Evolutionary conservation across 2,329 filamentous ascomycete species (phyloP).

Genomic region (Aspergillus intermedius): DNA sequence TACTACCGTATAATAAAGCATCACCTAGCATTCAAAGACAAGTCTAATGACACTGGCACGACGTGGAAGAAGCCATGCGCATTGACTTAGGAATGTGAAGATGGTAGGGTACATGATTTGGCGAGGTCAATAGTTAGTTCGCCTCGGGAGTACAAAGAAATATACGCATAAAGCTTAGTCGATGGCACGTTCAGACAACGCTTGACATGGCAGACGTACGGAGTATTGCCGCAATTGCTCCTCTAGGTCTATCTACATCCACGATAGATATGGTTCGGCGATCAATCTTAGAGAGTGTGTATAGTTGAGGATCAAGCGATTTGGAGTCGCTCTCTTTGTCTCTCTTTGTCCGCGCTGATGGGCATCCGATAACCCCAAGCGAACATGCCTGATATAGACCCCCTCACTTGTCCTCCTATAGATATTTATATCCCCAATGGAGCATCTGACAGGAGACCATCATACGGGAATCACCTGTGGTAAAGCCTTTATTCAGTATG

Average conservation of each 20-base stretch:
- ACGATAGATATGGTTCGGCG: background rate
- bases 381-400: background rate
- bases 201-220: background rate
- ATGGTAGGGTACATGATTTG: background rate
- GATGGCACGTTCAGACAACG: background rate
- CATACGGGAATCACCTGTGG: too few relatives aligned
- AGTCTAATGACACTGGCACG: too few relatives aligned
- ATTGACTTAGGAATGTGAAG: too few relatives aligned
- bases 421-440: too few relatives aligned
- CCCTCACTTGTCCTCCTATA: background rate
- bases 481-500: background rate
- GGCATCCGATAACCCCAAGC: background rate
- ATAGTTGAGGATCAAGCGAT: too few relatives aligned
- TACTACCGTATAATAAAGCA: too few relatives aligned
- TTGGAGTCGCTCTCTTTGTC: background rate
- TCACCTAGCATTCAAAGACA: too few relatives aligned
- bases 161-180: background rate
- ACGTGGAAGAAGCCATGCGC: too few relatives aligned
- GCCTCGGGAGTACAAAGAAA: background rate
- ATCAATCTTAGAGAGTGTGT: background rate
- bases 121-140: background rate
- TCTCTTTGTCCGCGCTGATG: background rate
- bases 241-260: background rate
- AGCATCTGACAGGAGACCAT: too few relatives aligned
- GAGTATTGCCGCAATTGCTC: background rate